Percentiles rank a stretch among this genome's conserved stretches.
These are phyloP conservation scores for Zymoseptoria brevis DNA, from an alignment of 2,329 filamentous ascomycete species.

Conservation along the genomic window DNA sequence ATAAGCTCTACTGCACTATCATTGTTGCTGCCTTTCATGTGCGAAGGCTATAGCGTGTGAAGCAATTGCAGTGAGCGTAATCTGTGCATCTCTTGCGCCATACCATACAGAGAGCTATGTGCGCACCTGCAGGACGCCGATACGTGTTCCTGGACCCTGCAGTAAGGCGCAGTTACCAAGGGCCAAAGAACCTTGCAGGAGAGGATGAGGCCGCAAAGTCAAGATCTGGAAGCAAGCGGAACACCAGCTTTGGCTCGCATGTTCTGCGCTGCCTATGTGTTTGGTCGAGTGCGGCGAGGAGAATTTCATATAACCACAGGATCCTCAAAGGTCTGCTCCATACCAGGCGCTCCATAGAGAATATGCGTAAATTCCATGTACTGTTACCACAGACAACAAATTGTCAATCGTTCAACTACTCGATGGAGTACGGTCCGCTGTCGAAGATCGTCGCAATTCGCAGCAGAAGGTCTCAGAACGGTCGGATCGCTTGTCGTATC, in stretches of 20 bases:
- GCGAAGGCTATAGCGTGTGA: background rate
- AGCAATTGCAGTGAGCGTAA: background rate
- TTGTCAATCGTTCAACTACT: background rate
- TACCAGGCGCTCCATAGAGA: background rate
- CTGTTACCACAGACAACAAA: background rate
- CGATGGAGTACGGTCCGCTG: background rate
- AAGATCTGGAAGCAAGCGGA: background rate
- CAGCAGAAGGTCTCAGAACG: background rate
- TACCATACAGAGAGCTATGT: background rate
- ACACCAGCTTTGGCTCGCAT: too few species aligned
- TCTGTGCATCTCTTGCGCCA: background rate
- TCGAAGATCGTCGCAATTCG: background rate
- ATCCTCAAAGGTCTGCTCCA: background rate
- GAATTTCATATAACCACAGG: background rate
- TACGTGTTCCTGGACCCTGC: background rate
- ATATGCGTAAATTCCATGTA: background rate
- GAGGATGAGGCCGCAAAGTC: background rate
- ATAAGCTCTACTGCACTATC: too few species aligned
- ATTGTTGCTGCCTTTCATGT: too few species aligned
- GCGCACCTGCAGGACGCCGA: background rate
- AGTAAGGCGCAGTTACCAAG: background rate
- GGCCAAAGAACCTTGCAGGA: background rate
- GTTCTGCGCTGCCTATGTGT: too few species aligned
- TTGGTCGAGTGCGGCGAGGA: too few species aligned
- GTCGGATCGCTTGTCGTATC: background rate